Base-by-base conservation (phyloP, 2,329 filamentous ascomycete genomes). In the Cladosporium cucumerinum region DNA sequence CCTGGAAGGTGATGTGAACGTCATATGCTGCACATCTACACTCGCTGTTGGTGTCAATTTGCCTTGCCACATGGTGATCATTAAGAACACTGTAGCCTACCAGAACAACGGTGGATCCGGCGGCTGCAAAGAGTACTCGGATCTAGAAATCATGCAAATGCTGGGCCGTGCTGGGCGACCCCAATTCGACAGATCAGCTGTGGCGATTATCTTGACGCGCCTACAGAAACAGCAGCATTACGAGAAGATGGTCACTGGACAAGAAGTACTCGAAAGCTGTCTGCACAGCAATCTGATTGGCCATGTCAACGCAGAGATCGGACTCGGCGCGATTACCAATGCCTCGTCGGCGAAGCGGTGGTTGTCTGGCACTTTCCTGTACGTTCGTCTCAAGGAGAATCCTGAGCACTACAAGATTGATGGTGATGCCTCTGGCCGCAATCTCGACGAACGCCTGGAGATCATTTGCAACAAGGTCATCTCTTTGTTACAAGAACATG, bases 71-170 rank as follows among this genome's bases (percentile, higher is more conserved):
- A 85, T 93, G 3, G 91, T 93, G 2, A 87, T 96, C 11, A 85
- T 96, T 63, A 96, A 96, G 75, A 90, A 91, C 25, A 96, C 92
- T 0, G 83, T 87, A 3, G 81, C 83, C 0, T 93, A 87, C 76
- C 85, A 86, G 64, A 77, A 82, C 7, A 82, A 78, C 8, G n/a
- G 58, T 23, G 60, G 60, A 30, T 8, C 55, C 28, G 67, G 63
- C n/a, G 68, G 67, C 34, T 64, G 66, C 66, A 85, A 87, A 63
- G 91, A 95, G 73, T 93, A 92, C 69, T 87, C 90, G 0, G 91
- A 95, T 73, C 81, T 96, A 5, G 92, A 96, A 69, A 85, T 94
- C 67, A 94, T 94, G 89, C 92, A 96, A 71, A 96, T 96, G 92
- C 84, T 96, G 57, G 92, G 92, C 7, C 87, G 92, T 68, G 92